These are phyloP conservation scores for Kurtzmaniella quercitrusa DNA, from an alignment of 1,139 yeast species.

Conservation along the genomic window DNA sequence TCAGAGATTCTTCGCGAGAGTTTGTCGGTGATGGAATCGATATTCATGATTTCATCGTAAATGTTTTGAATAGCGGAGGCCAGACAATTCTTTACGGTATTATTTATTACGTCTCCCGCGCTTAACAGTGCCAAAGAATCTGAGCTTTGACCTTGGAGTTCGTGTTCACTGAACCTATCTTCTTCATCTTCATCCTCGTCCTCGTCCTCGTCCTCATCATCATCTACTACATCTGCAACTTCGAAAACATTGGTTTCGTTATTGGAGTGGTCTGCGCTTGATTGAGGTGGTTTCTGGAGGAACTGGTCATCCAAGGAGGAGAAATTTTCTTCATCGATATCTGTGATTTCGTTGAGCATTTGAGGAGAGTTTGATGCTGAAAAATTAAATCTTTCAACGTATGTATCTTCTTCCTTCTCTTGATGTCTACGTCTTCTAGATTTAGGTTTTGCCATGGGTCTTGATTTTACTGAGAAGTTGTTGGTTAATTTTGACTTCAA, in stretches of 20 bases:
- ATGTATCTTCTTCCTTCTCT: conserved; percentile 9
- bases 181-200: conserved; percentile 20
- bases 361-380: conserved; percentile 43
- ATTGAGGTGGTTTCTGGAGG: conserved; percentile 1
- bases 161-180: conserved; percentile 13
- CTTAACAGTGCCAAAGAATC: conserved; percentile 6
- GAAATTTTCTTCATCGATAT: conserved; percentile 30
- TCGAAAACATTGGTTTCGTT: background rate
- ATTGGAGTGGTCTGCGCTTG: conserved; percentile 3
- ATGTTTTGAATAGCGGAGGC: conserved; percentile 15
- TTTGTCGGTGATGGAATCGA: conserved; percentile 31
- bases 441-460: conserved; percentile 36
- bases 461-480: conserved; percentile 24
- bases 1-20: conserved; percentile 43
- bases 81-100: conserved; percentile 9
- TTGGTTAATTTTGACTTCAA: conserved; percentile 31
- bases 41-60: conserved; percentile 30
- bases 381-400: conserved; percentile 27
- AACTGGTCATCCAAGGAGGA: conserved; percentile 26
- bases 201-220: conserved; percentile 28
- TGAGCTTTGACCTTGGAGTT: conserved; percentile 10
- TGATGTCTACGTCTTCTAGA: conserved; percentile 21
- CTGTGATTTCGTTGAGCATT: conserved; percentile 32
- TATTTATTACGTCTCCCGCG: conserved; percentile 17
- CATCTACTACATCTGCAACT: conserved; percentile 16